Evolutionary conservation across 2,329 filamentous ascomycete genomes (phyloP).

Genomic region (Clonostachys byssicola): DNA sequence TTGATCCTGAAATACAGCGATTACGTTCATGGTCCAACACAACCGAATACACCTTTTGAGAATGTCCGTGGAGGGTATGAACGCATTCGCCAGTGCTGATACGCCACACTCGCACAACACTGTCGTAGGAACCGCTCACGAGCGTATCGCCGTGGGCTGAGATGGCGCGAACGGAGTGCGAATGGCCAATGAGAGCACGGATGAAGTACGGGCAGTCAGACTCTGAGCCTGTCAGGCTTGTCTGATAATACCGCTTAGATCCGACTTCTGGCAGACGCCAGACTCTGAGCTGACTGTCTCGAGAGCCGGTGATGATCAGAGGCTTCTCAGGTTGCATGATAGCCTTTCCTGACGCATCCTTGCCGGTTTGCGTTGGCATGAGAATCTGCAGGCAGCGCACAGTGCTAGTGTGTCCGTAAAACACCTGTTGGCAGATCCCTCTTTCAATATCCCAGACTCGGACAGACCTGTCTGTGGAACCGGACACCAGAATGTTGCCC

Average conservation of each 20-base stretch:
- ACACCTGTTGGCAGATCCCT: constrained; percentile 88
- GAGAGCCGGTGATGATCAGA: constrained; percentile 93
- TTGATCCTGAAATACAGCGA: constrained; percentile 94
- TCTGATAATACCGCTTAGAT: constrained; percentile 75
- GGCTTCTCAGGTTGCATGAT: constrained; percentile 93
- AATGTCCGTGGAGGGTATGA: constrained; percentile 81
- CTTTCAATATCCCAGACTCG: constrained; percentile 98
- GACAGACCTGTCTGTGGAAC: constrained; percentile 94
- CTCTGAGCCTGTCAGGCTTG: constrained; percentile 67
- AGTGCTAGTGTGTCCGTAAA: constrained; percentile 96
- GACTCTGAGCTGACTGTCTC: constrained; percentile 88
- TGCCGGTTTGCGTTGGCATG: constrained; percentile 76
- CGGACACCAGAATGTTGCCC: constrained; percentile 90
- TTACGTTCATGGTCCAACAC: constrained; percentile 89
- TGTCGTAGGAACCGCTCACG: constrained; percentile 97
- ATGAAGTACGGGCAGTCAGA: constrained; percentile 93
- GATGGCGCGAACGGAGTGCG: constrained; percentile 92
- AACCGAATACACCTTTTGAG: constrained; percentile 94
- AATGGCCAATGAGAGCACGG: constrained; percentile 78
- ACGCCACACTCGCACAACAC: constrained; percentile 91
- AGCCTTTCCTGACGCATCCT: constrained; percentile 63
- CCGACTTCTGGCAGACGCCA: constrained; percentile 87
- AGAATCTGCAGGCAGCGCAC: constrained; percentile 94
- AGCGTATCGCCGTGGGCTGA: constrained; percentile 91
- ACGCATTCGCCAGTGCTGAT: constrained; percentile 91